These are phyloP conservation scores for Cladosporium sp. DNA, from an alignment of 2,329 filamentous ascomycete genomes.

Conservation along the genomic window DNA sequence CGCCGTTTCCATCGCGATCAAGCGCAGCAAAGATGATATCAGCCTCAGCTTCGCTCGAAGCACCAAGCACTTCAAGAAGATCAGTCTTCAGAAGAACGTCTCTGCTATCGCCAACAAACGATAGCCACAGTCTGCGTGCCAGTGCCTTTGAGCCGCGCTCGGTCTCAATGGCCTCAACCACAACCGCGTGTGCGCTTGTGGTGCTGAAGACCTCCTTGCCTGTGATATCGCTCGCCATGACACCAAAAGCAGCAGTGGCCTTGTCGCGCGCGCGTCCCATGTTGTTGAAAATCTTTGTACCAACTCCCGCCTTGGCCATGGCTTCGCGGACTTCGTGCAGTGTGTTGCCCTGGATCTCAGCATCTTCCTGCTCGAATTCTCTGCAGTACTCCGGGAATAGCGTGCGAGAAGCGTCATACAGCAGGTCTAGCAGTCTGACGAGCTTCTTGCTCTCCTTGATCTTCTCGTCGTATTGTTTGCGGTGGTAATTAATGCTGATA, in stretches of 20 bases:
- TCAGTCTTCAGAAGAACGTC: constrained; percentile 33
- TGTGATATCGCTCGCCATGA: constrained; percentile 81
- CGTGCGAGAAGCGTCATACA: constrained; percentile 78
- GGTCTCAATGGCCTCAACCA: constrained; percentile 35
- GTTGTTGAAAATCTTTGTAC: constrained; percentile 67
- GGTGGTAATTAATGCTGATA: constrained; percentile 72
- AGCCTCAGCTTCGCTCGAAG: constrained; percentile 29
- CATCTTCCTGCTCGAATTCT: constrained; percentile 80
- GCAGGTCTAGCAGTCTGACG: constrained; percentile 68
- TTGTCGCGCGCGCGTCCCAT: constrained; percentile 74
- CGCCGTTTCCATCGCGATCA: constrained; percentile 40
- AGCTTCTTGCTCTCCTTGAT: constrained; percentile 81
- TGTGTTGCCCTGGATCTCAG: constrained; percentile 76
- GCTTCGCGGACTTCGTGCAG: constrained; percentile 52
- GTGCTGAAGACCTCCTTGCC: constrained; percentile 76
- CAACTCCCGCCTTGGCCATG: constrained; percentile 54
- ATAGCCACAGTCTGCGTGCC: constrained; percentile 39
- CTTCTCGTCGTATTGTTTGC: constrained; percentile 68
- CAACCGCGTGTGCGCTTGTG: constrained; percentile 33
- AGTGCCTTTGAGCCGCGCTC: constrained; percentile 37
- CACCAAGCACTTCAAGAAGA: constrained; percentile 36
- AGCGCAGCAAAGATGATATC: constrained; percentile 37
- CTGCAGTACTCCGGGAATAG: constrained; percentile 81
- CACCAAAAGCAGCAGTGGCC: constrained; percentile 80
- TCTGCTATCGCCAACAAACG: constrained; percentile 34